Evolutionary conservation across 2,329 filamentous ascomycete species (phyloP).

Genomic region (Stenocarpella maydis): DNA sequence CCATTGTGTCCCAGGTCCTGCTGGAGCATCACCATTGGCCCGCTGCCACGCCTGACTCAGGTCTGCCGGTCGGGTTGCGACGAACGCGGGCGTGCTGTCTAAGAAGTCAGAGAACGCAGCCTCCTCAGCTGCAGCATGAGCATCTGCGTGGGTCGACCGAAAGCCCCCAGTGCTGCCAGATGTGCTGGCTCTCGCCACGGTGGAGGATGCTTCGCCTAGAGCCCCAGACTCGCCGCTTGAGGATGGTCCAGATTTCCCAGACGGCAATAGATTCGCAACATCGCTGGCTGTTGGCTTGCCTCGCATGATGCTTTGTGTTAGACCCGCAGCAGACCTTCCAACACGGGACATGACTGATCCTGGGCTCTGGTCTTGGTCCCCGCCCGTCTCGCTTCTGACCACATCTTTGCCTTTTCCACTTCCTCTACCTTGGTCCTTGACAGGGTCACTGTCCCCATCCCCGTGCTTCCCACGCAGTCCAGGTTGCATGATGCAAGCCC

Average conservation of each 20-base stretch:
- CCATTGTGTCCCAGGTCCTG: neutral
- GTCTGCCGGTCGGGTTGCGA: slow-evolving; percentile 36
- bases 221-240: neutral
- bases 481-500: slow-evolving; percentile 21
- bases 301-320: slow-evolving; percentile 41
- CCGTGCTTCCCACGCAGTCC: neutral
- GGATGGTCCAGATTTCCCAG: slow-evolving; percentile 30
- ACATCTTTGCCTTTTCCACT: slow-evolving; percentile 31
- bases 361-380: neutral
- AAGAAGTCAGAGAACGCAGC: slow-evolving; percentile 49
- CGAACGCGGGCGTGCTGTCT: slow-evolving; percentile 39
- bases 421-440: slow-evolving; percentile 11
- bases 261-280: slow-evolving; percentile 19
- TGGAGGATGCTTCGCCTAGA: slow-evolving; percentile 38
- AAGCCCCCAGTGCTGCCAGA: slow-evolving; percentile 38
- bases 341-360: slow-evolving; percentile 37
- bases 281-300: slow-evolving; percentile 26
- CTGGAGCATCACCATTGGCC: neutral
- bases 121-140: slow-evolving; percentile 45
- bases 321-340: slow-evolving; percentile 37
- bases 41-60: slow-evolving; percentile 37
- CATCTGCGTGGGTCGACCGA: slow-evolving; percentile 41
- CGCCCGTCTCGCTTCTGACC: slow-evolving; percentile 21
- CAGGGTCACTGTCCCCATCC: neutral
- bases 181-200: slow-evolving; percentile 31